Percentiles rank a stretch among this genome's conserved stretches.
Evolutionary conservation across 1,139 yeast species (phyloP).

Genomic region (Protomyces inundatus): DNA sequence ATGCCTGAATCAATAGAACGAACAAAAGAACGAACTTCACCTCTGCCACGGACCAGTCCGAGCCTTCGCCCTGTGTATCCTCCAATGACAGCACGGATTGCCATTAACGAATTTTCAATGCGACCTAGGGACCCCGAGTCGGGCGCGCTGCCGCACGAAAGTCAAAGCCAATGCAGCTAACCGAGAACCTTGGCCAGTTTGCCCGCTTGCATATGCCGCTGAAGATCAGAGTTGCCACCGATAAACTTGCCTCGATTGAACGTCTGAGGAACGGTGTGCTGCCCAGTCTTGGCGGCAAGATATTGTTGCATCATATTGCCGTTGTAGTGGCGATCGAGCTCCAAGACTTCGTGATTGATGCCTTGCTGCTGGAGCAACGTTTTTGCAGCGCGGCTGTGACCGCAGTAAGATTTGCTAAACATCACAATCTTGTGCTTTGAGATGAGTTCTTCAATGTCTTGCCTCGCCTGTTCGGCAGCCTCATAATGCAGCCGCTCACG

Average conservation of each 20-base stretch:
- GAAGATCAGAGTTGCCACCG: slow-evolving; percentile 29
- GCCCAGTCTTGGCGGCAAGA: background rate
- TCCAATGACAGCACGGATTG: too few species aligned
- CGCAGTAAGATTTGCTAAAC: slow-evolving; percentile 14
- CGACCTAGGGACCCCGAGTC: too few species aligned
- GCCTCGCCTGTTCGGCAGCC: background rate
- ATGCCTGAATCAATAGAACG: too few species aligned
- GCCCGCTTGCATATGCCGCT: background rate
- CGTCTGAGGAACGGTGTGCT: slow-evolving; percentile 19
- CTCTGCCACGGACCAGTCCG: too few species aligned
- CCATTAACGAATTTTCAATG: too few species aligned
- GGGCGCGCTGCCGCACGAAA: too few species aligned
- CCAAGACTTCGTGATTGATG: background rate
- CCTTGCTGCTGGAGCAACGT: background rate
- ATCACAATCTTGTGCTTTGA: slow-evolving; percentile 4
- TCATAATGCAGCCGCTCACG: slow-evolving; percentile 28
- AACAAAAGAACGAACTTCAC: too few species aligned
- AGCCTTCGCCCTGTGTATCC: too few species aligned
- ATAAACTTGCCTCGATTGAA: slow-evolving; percentile 5
- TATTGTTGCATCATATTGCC: slow-evolving; percentile 7
- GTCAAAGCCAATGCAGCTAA: background rate
- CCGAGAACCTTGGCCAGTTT: background rate
- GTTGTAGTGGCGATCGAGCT: slow-evolving; percentile 7
- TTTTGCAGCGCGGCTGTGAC: slow-evolving; percentile 15
- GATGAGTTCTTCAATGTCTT: background rate